phyloP scores from a whole-genome alignment of 2,329 filamentous ascomycete species.

The Colletotrichum ledebouriae region DNA sequence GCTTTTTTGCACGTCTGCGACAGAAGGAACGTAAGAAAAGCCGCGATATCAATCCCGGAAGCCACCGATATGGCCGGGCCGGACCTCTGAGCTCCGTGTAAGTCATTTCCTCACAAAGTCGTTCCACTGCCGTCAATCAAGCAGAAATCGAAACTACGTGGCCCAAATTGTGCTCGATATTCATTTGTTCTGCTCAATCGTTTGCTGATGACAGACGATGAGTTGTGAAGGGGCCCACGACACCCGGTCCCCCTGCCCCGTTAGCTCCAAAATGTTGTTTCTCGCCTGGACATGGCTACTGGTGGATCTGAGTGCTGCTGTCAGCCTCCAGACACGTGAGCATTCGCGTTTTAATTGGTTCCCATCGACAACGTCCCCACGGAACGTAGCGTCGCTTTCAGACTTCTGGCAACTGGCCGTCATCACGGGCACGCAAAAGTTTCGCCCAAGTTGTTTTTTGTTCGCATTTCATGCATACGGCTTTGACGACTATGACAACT shows the following conservation, averaged over 20 bases:
- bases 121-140: neutral
- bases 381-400: slow-evolving; percentile 37
- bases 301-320: slow-evolving; percentile 39
- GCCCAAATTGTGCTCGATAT: slow-evolving; percentile 16
- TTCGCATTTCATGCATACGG: neutral
- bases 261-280: slow-evolving; percentile 42
- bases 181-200: slow-evolving; percentile 31
- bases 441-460: slow-evolving; percentile 17
- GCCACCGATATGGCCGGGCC: slow-evolving; percentile 17
- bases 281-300: slow-evolving; percentile 27
- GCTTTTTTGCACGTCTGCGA: slow-evolving; percentile 23
- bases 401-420: slow-evolving; percentile 37
- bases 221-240: slow-evolving; percentile 41
- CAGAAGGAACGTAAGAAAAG: neutral
- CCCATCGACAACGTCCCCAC: slow-evolving; percentile 22
- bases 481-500: neutral
- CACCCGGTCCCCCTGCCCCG: slow-evolving; percentile 42
- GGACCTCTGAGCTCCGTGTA: slow-evolving; percentile 38
- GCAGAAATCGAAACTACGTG: slow-evolving; percentile 14
- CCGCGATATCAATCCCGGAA: slow-evolving; percentile 35
- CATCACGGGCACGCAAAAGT: slow-evolving; percentile 35
- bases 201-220: slow-evolving; percentile 38
- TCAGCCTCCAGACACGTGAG: slow-evolving; percentile 42
- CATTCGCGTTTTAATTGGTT: slow-evolving; percentile 32
- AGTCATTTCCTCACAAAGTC: slow-evolving; percentile 30